Base-by-base conservation (phyloP, 345 rosid species). In the Eucalyptus marginata region DNA sequence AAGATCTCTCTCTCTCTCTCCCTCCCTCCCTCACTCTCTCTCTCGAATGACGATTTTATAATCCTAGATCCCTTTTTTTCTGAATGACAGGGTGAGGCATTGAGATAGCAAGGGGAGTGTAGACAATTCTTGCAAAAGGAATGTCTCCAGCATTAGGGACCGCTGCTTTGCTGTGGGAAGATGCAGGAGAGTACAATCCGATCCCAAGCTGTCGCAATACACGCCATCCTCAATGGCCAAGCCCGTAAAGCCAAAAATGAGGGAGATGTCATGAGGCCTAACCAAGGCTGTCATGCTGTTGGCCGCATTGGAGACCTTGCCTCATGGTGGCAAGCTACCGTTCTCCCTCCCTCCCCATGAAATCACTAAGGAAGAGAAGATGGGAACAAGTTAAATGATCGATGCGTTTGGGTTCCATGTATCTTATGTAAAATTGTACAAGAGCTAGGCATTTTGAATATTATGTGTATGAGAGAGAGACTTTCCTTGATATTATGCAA, bases 291-390 rank as follows among this genome's bases (percentile, higher is more conserved):
- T 33, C 68, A 62, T 62, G 8, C 3, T 27, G 17, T 62, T 29
- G 33, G n/a, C 17, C 13, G 4, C 33, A 62, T 29, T n/a, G 31
- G 8, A 62, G 15, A 10, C 68, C 16, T 27, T 29, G 31, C 29
- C 68, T 62, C 33, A 62, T 29, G 31, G 15, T 27, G 14, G 17
- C 0, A 29, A 62, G 68, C 68, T 0, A 0, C 33, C 8, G 3
- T 29, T 64, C 71, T 64, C 71, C 4, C 71, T 64, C 33, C 33
- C 9, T 15, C n/a, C 9, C 31, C n/a, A 58, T 0, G 10, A 62
- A 62, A 62, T 29, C 71, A 62, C n/a, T 6, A 29, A 29, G 18
- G 71, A 64, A 29, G 71, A 64, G 71, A 64, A 64, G 36, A 0
- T 64, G 71, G 71, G 36, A 64, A 64, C 71, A 64, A 64, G 66